phyloP scores from a whole-genome alignment of 163 green algal species.

The Chlorella variabilis region DNA sequence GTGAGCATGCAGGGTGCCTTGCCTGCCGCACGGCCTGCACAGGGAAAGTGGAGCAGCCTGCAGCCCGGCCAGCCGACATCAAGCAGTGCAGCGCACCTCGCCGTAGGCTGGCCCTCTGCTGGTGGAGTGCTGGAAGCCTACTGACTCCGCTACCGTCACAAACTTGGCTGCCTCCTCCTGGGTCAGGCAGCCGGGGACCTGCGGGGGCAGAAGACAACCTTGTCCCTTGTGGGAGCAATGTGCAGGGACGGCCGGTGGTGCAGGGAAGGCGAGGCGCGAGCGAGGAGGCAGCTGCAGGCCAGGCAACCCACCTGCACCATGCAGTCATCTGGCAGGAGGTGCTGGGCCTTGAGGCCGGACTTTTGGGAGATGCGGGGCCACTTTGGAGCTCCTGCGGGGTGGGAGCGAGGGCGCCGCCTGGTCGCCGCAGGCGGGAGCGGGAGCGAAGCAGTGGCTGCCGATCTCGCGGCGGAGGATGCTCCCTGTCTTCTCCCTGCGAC shows the following conservation, averaged over 20 bases:
- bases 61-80: background rate
- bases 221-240: too few relatives aligned
- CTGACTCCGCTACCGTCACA: conserved; percentile 63
- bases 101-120: conserved; percentile 59
- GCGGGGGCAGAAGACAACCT: background rate
- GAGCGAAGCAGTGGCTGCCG: too few relatives aligned
- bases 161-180: conserved; percentile 53
- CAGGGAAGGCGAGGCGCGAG: background rate
- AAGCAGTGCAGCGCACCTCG: conserved; percentile 32
- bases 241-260: background rate
- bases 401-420: background rate
- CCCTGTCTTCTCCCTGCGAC: too few relatives aligned
- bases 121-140: conserved; percentile 66
- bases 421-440: too few relatives aligned
- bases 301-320: conserved; percentile 8
- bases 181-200: conserved; percentile 56
- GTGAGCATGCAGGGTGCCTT: too few relatives aligned
- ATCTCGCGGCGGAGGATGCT: too few relatives aligned
- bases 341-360: background rate
- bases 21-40: too few relatives aligned
- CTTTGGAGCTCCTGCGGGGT: conserved; percentile 4
- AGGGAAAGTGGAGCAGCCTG: too few relatives aligned
- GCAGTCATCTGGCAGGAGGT: conserved; percentile 14
- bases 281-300: background rate
- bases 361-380: conserved; percentile 24